Evolutionary conservation across 1,139 yeast genomes (phyloP), one percentile per base, ranked within the genome.

Genomic region (Pichia sp.): DNA sequence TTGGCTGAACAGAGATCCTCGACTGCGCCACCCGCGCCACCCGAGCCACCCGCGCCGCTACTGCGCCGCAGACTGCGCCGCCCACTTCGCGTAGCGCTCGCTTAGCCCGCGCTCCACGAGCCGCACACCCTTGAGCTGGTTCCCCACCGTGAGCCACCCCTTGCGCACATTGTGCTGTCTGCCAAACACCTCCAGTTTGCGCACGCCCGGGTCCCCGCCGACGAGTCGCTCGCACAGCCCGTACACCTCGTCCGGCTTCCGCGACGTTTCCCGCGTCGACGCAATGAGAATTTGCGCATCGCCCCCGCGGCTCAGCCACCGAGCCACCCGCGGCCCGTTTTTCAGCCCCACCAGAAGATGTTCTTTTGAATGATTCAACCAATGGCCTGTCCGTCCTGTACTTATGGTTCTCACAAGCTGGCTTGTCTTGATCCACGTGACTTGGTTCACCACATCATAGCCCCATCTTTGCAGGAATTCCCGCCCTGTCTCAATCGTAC

Each of bases 351-450:
- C 85, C 11, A 89, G 63, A 35, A 87, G 67, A 59, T 89, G 96
- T 61, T 89, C 97, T 54, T 89, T 89, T 1, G 96, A 85, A 61
- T 89, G 97, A 57, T 89, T 89, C 38, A 89, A 68, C 97, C 97
- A 89, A 60, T 89, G 97, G 0, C 97, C 97, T 0, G 97, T 89
- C 48, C 96, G 67, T 1, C 97, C 97, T 0, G 97, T 89, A 46
- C 93, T 91, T 38, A 89, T 88, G 0, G 96, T 89, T 48, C 95
- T 66, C 25, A 81, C 78, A 46, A 89, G 65, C 58, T 89, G 96
- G 59, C 89, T 89, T 10, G 93, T 76, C 59, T 89, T 89, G 46
- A 87, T 75, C 97, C 97, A 89, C 18, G 89, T 76, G 51, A 89
- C 63, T 59, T 88, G 96, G 59, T 88, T 91, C 21, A 77, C 65